Conservation (phyloP, 2,329 filamentous ascomycete species). For the Fusarium setosum region DNA sequence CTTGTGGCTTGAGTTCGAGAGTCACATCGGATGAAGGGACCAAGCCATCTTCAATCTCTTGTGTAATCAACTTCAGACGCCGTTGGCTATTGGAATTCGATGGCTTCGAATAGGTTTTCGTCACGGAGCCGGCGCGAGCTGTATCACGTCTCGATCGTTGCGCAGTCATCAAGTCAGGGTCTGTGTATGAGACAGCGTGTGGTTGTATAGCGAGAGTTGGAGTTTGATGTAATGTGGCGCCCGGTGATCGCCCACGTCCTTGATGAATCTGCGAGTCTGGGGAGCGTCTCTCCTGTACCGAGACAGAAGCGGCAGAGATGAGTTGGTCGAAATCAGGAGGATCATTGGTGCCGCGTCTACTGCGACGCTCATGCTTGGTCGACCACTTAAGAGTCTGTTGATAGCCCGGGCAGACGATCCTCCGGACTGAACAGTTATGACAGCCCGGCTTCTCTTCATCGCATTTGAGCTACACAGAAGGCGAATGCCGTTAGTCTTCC, state of each 20-base stretch:
- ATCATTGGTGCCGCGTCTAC: not conserved
- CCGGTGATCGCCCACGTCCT: not conserved
- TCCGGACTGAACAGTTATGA: slow-evolving; percentile 14
- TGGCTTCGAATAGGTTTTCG: rapidly evolving
- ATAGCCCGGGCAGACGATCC: slow-evolving; percentile 19
- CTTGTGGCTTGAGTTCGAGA: not conserved
- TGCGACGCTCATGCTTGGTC: slow-evolving; percentile 24
- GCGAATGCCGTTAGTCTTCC: not conserved
- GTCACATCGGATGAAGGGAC: not conserved
- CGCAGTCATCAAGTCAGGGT: rapidly evolving
- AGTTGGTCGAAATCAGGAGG: slow-evolving; percentile 24
- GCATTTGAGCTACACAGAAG: slow-evolving; percentile 19
- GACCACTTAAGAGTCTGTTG: slow-evolving; percentile 33
- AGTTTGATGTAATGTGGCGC: not conserved
- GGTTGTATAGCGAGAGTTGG: not conserved
- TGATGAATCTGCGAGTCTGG: not conserved
- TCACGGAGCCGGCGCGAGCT: too few relatives aligned
- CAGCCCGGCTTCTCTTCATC: slow-evolving; percentile 24
- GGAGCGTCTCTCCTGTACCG: slow-evolving; percentile 1
- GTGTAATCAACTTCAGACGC: not conserved
- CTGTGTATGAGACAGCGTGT: not conserved
- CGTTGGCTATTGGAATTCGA: not conserved
- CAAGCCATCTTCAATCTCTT: not conserved
- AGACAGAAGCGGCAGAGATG: slow-evolving; percentile 24
- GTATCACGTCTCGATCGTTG: not conserved